phyloP scores from a whole-genome alignment of 2,329 filamentous ascomycete genomes.

The Diplodia sapinea region DNA sequence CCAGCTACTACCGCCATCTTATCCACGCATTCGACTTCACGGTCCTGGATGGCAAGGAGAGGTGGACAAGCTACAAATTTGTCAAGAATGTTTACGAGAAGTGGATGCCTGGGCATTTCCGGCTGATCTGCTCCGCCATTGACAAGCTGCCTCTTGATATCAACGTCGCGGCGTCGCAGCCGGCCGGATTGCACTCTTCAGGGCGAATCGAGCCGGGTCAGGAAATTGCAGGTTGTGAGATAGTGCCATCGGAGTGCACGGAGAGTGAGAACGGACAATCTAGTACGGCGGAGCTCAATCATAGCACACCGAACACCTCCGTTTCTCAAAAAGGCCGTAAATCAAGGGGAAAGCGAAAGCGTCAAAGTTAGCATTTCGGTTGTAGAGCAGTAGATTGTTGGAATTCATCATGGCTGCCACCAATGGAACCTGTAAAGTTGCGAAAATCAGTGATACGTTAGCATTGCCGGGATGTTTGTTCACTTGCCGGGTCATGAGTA shows the following conservation, averaged over 20 bases:
- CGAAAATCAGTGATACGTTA: background rate
- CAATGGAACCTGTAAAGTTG: background rate
- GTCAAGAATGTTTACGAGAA: conserved; percentile 34
- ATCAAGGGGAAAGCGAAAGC: background rate
- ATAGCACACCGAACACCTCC: background rate
- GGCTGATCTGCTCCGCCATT: conserved; percentile 33
- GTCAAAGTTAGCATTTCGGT: background rate
- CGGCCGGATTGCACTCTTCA: conserved; percentile 18
- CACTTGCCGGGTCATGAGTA: too few species aligned
- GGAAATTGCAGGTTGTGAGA: background rate
- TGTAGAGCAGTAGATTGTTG: background rate
- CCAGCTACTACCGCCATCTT: conserved; percentile 25
- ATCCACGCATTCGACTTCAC: conserved; percentile 30
- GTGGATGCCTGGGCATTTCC: conserved; percentile 33
- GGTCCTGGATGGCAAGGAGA: conserved; percentile 28
- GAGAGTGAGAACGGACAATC: background rate
- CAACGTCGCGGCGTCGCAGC: conserved; percentile 21
- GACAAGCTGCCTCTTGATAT: conserved; percentile 28
- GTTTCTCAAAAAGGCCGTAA: background rate
- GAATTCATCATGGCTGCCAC: background rate
- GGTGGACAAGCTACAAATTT: conserved; percentile 34
- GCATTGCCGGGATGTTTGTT: too few species aligned
- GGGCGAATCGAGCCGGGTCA: background rate
- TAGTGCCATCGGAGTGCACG: background rate
- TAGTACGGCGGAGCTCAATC: too few species aligned